Conservation (phyloP, 805 yeast genomes). For the Lachancea waltii region DNA sequence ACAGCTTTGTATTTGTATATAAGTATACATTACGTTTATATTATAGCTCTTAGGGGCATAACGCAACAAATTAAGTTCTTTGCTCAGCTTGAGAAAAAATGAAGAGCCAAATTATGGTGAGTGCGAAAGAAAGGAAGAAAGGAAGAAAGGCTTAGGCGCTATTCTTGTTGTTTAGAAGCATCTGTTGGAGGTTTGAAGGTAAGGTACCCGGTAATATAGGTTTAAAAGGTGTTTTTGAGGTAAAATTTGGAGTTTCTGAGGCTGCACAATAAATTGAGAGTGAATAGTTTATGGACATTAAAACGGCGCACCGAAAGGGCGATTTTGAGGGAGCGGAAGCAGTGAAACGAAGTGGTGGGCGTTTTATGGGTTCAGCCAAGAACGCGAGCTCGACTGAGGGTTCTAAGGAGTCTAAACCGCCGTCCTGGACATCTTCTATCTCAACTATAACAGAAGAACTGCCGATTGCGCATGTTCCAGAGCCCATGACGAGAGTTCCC, state of each 20-base stretch:
- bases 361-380: background rate
- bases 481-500: slow-evolving; percentile 5
- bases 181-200: too few relatives aligned
- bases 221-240: background rate
- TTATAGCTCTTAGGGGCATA: background rate
- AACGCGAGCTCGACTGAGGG: background rate
- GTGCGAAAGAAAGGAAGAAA: too few relatives aligned
- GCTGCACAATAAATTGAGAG: background rate
- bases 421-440: slow-evolving; percentile 8
- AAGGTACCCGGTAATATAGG: too few relatives aligned
- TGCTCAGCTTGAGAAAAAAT: too few relatives aligned
- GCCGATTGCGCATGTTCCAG: slow-evolving; percentile 3
- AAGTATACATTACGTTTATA: background rate
- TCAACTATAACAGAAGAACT: slow-evolving; percentile 8
- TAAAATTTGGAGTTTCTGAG: background rate
- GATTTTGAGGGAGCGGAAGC: background rate
- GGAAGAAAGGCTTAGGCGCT: too few relatives aligned
- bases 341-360: slow-evolving; percentile 1
- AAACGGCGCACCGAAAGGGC: slow-evolving; percentile 1
- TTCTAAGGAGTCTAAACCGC: slow-evolving; percentile 2
- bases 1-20: slow-evolving; percentile 4
- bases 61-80: too few relatives aligned
- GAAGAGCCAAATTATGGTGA: too few relatives aligned
- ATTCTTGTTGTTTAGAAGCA: too few relatives aligned
- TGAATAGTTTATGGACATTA: slow-evolving; percentile 1